These are phyloP conservation scores for Aspergillus caelatus DNA, from an alignment of 2,329 filamentous ascomycete species.

Conservation along the genomic window DNA sequence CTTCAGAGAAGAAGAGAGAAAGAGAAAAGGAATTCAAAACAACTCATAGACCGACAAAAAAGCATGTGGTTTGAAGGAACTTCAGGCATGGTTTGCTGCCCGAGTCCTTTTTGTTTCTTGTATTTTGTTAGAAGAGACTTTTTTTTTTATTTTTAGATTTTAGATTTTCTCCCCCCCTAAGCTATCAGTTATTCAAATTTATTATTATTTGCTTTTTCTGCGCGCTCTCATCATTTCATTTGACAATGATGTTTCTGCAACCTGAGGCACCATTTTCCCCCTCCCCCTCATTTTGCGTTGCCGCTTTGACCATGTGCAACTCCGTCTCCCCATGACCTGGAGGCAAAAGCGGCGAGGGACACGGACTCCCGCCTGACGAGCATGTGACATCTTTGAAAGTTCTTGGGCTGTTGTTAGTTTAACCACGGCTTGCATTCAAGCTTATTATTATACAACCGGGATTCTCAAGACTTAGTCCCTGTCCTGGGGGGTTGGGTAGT, in stretches of 20 bases:
- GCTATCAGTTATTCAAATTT: slow-evolving; percentile 1
- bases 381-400: not conserved
- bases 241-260: slow-evolving; percentile 2
- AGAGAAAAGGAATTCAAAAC: slow-evolving; percentile 7
- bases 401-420: not conserved
- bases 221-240: not conserved
- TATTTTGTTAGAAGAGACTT: not conserved
- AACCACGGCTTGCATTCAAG: not conserved
- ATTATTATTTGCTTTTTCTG: not conserved
- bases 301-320: slow-evolving; percentile 16
- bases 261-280: slow-evolving; percentile 20
- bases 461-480: not conserved
- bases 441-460: not conserved
- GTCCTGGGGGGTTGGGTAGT: not conserved
- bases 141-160: slow-evolving; percentile 8
- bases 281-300: slow-evolving; percentile 25
- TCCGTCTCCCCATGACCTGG: not conserved
- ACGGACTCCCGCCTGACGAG: not conserved
- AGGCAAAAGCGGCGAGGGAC: slow-evolving; percentile 15
- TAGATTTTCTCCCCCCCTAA: not conserved
- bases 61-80: slow-evolving; percentile 9
- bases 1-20: slow-evolving; percentile 11
- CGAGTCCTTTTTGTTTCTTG: not conserved
- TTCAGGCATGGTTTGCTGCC: slow-evolving; percentile 11
- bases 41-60: slow-evolving; percentile 3